phyloP scores from a whole-genome alignment of 2,329 filamentous ascomycete genomes.

The Ophiocordyceps camponoti-floridani region DNA sequence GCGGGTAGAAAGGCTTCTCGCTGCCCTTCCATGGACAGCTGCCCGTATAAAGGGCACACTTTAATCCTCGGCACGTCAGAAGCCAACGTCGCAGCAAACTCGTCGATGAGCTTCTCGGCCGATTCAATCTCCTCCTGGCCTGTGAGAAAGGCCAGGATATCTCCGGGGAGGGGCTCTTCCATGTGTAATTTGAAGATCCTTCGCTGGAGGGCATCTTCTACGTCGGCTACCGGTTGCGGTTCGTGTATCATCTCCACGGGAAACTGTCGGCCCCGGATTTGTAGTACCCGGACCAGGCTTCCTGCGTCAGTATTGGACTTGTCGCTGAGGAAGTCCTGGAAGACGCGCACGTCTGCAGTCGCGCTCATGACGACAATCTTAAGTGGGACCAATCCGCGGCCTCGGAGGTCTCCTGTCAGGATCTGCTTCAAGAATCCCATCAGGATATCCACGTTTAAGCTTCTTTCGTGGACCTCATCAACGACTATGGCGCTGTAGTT shows the following conservation, averaged over 20 bases:
- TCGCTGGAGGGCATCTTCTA: constrained; percentile 66
- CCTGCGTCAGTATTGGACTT: not conserved
- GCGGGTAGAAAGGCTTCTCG: constrained; percentile 70
- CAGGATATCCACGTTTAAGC: constrained; percentile 82
- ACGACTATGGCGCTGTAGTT: constrained; percentile 84
- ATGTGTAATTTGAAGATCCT: constrained; percentile 74
- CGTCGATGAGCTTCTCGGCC: constrained; percentile 62
- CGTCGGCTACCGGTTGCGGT: constrained; percentile 55
- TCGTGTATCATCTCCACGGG: constrained; percentile 68
- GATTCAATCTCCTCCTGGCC: constrained; percentile 87
- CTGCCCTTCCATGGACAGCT: constrained; percentile 72
- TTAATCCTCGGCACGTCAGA: constrained; percentile 55
- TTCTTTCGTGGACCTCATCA: constrained; percentile 93
- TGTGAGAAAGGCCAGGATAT: constrained; percentile 80
- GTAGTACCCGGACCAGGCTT: constrained; percentile 23
- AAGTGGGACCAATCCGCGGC: constrained; percentile 53
- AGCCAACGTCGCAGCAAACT: constrained; percentile 55
- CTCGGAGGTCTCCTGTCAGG: constrained; percentile 40
- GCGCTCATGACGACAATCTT: constrained; percentile 96
- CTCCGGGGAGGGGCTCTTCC: constrained; percentile 79
- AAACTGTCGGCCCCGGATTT: constrained; percentile 74
- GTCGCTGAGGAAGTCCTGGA: constrained; percentile 52
- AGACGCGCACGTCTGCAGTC: constrained; percentile 70
- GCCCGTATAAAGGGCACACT: constrained; percentile 73
- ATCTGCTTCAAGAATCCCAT: constrained; percentile 77